Evolutionary conservation across 768 basidiomycete genomes (phyloP), one percentile per base, ranked within the genome.

Genomic region (Chalciporus piperatus): DNA sequence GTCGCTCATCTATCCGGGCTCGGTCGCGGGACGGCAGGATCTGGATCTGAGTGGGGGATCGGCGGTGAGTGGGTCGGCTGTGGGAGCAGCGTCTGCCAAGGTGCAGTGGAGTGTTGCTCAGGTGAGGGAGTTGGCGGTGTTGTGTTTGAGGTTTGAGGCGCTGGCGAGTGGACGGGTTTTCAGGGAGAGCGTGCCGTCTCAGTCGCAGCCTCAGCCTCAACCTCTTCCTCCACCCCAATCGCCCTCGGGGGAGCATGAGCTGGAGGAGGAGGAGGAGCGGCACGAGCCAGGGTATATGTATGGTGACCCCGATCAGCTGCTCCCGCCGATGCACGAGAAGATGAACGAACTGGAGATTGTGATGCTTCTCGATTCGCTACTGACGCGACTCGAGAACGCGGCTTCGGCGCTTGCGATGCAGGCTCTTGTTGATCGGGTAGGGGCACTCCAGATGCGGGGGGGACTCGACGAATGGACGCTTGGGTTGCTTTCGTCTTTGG

Each of bases 101-200:
- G 76, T 84, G n/a, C 81, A 79, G 56, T 85, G 86, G 72, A 83
- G 76, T 54, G 76, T 89, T n/a, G 78, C 78, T 13, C 87, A 92
- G 65, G 83, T 92, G 62, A 79, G 79, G 45, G 81, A 87, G 52
- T 70, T 98, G 41, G 88, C 84, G 1, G 60, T 82, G 56, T 65
- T 95, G 11, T 86, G 88, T 62, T 72, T 95, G 20, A 82, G 92
- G 4, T 74, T 94, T 27, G 93, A 98, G 70, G 81, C 87, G 3
- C 75, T 93, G 23, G 77, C 85, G 3, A 78, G 83, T 4, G 74
- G 71, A 0, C 79, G 85, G 4, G 70, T 85, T 12, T 87, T 88
- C 71, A 75, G 76, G 17, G 64, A 72, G 11, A 64, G 62, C 7
- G 62, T 70, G 3, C 30, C 59, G 3, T 30, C 32, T 2, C 37